A percentile compares a stretch with the other conserved stretches of the same genome.
Evolutionary conservation across 2,329 filamentous ascomycete species (phyloP).

Genomic region (Lasiodiplodia gonubiensis): DNA sequence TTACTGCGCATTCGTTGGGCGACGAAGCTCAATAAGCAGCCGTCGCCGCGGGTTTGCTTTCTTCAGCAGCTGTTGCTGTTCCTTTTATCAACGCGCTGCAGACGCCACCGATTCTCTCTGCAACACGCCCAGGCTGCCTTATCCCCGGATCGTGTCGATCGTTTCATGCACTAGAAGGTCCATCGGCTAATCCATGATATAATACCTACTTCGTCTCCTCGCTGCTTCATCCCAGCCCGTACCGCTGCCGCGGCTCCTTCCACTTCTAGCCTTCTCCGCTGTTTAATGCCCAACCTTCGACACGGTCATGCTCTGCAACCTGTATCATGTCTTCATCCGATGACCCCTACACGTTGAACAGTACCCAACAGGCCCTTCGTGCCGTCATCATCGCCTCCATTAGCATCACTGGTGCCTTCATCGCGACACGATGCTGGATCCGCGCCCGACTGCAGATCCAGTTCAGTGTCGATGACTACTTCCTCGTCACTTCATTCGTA

Average conservation of each 20-base stretch:
- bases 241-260: background rate
- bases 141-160: slow-evolving; percentile 4
- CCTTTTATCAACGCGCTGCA: background rate
- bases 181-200: background rate
- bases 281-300: background rate
- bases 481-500: slow-evolving; percentile 3
- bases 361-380: background rate
- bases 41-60: background rate
- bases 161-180: slow-evolving; percentile 11
- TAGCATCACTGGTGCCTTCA: background rate
- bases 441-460: slow-evolving; percentile 6
- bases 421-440: slow-evolving; percentile 7
- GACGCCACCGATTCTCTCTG: background rate
- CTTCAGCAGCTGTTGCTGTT: background rate
- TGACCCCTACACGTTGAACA: background rate
- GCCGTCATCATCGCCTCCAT: slow-evolving; percentile 6
- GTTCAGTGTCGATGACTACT: slow-evolving; percentile 20
- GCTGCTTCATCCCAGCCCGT: background rate
- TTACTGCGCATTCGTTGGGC: background rate
- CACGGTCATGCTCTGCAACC: background rate
- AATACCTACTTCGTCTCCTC: background rate
- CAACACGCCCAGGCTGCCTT: background rate
- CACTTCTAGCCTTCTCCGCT: background rate
- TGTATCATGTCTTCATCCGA: background rate
- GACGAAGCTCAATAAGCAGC: background rate